A percentile compares a stretch with the other conserved stretches of the same genome.
Evolutionary conservation across 306 rosid species (phyloP).

Genomic region (Prunus kanzakura): DNA sequence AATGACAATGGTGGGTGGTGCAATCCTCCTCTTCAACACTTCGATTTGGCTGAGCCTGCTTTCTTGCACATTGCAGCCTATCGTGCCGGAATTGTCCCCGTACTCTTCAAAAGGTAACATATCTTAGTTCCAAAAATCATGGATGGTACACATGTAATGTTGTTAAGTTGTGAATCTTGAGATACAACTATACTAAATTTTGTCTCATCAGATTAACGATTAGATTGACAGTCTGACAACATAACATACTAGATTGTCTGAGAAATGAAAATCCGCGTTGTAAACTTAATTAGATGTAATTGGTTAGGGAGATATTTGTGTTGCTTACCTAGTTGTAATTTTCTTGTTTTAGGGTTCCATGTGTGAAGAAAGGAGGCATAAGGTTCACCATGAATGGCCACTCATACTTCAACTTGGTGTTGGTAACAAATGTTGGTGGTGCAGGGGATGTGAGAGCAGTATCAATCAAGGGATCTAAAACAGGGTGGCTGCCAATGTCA

Average conservation of each 20-base stretch:
- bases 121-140: too few relatives aligned
- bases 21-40: constrained; percentile 42
- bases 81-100: constrained; percentile 42
- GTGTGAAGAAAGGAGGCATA: constrained; percentile 40
- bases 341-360: constrained; percentile 24
- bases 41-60: constrained; percentile 45
- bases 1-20: constrained; percentile 50
- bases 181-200: too few relatives aligned
- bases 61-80: constrained; percentile 33
- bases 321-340: neutral
- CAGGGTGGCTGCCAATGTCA: constrained; percentile 36
- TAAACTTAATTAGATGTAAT: too few relatives aligned
- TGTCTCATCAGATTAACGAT: neutral
- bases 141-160: neutral
- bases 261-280: too few relatives aligned
- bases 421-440: constrained; percentile 35
- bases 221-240: neutral
- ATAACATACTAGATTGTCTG: neutral
- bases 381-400: constrained; percentile 47
- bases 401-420: constrained; percentile 38
- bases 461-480: constrained; percentile 26
- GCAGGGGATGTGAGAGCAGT: constrained; percentile 31
- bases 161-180: neutral
- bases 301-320: neutral
- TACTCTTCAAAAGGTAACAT: constrained; percentile 34